Base-by-base conservation (phyloP, 805 yeast species). In the Torulaspora maleeae region DNA sequence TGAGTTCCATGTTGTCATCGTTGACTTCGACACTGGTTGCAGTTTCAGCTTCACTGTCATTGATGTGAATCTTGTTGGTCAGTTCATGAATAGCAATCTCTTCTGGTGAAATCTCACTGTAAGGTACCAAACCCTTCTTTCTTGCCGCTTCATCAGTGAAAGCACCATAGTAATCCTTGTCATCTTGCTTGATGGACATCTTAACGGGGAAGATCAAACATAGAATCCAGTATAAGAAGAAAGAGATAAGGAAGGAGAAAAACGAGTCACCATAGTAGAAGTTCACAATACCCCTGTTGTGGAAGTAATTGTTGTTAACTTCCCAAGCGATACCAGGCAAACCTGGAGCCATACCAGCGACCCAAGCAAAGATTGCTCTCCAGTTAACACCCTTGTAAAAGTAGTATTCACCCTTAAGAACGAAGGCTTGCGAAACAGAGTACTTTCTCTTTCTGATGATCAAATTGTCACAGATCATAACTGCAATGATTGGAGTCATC, bases 281-380 rank as follows among this genome's bases (percentile, higher is more conserved):
- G 45, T 72, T 68, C 6, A 62, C 58, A 12, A 69, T 63, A n/a
- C 79, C 79, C 3, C 38, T 50, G 25, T 60, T 51, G 15, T 49
- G 35, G 47, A 66, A 60, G 24, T 53, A 56, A 17, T 48, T 38
- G n/a, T 61, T 49, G 41, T 58, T 68, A 36, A 61, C 63, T 54
- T 52, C 66, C 70, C 55, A 67, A 51, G 63, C 68, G 51, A 59
- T 66, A 28, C 81, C 81, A 3, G 81, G 81, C 20, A 77, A 45
- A 16, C 77, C 77, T 13, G 78, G 79, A 9, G 71, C 68, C 56
- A 70, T 63, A 27, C 74, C 72, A 4, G 60, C 50, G 4, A 58
- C 46, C 61, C 64, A 59, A 17, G 64, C 62, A 49, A 57, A 43
- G 35, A 69, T 50, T 45, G 71, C 63, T 59, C 71, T 61, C 63